Base-by-base conservation (phyloP, 345 rosid genomes). In the Firmiana major region DNA sequence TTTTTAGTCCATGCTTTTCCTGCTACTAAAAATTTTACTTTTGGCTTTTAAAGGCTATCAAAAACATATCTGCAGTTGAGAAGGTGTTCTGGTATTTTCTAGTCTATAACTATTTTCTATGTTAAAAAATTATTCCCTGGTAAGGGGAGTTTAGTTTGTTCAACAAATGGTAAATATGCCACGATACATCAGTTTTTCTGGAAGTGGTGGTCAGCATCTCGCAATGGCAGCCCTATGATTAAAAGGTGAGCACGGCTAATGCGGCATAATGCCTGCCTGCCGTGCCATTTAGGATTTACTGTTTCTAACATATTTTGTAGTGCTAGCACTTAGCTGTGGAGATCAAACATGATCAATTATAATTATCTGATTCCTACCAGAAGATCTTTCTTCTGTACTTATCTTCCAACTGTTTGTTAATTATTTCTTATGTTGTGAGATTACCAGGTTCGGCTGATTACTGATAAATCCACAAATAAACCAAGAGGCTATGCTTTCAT, bases 201-300 rank as follows among this genome's bases (percentile, higher is more conserved):
- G 97, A 89, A 71, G 82, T 90, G 98, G 90, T 91, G 99, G 91
- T 91, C 97, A 88, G 92, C 94, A 86, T 90, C 89, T 85, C 83
- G 86, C 92, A 81, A 81, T 84, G 88, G 93, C 86, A 89, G 97
- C 94, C 94, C 88, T 88, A 77, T 95, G 85, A 83, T 83, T 79
- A 81, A 90, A 94, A 96, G 98, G 98, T 96, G 97, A 90, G 94
- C 97, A 90, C 92, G 97, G 97, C 93, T 87, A 84, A 86, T 84
- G 74, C 85, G 94, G 92, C 92, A 80, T 84, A 85, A 68, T 84
- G 89, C 92, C 93, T 91, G 84, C 77, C 87, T 86, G 94, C 94
- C 92, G 97, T 95, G 97, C 99, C 85, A 79, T 80, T 87, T 88
- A 88, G 93, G 89, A 80, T 89, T 85, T 84, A 65, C 34, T 81